Conservation (phyloP, 805 yeast species). For the Cyberlindnera suaveolens region DNA sequence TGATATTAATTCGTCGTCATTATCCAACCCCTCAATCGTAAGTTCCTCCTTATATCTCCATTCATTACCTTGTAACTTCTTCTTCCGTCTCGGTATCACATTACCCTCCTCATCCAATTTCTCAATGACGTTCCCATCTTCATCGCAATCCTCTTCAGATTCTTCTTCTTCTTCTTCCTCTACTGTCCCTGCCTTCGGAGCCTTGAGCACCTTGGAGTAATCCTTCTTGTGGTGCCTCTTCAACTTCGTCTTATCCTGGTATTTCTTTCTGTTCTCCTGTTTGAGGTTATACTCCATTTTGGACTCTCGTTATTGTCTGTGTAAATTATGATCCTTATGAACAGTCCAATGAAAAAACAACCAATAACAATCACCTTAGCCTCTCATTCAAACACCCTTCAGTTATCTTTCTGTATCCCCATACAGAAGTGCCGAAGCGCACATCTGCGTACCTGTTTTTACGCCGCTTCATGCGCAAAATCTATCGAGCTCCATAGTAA, state of each 20-base stretch:
- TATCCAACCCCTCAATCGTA: slow-evolving; percentile 14
- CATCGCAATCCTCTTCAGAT: slow-evolving; percentile 8
- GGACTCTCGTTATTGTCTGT: too few species aligned
- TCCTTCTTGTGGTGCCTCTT: slow-evolving; percentile 33
- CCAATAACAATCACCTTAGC: too few species aligned
- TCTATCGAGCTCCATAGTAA: too few species aligned
- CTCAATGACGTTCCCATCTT: slow-evolving; percentile 12
- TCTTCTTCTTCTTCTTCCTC: not conserved
- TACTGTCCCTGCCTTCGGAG: not conserved
- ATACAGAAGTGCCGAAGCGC: too few species aligned
- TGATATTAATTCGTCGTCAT: slow-evolving; percentile 8
- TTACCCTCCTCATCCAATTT: slow-evolving; percentile 5
- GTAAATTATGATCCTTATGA: too few species aligned
- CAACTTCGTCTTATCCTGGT: slow-evolving; percentile 33
- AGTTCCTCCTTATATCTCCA: slow-evolving; percentile 22
- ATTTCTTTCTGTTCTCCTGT: slow-evolving; percentile 35
- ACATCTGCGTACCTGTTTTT: too few species aligned
- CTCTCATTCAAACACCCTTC: too few species aligned
- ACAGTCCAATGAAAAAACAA: too few species aligned
- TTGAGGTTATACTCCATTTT: slow-evolving; percentile 26
- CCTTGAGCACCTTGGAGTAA: slow-evolving; percentile 28
- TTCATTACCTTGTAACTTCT: slow-evolving; percentile 11
- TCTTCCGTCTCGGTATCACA: slow-evolving; percentile 5
- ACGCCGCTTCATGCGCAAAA: too few species aligned
- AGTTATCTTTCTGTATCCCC: too few species aligned